phyloP scores from a whole-genome alignment of 2,329 filamentous ascomycete genomes.

The Dactylellina parvicollis region DNA sequence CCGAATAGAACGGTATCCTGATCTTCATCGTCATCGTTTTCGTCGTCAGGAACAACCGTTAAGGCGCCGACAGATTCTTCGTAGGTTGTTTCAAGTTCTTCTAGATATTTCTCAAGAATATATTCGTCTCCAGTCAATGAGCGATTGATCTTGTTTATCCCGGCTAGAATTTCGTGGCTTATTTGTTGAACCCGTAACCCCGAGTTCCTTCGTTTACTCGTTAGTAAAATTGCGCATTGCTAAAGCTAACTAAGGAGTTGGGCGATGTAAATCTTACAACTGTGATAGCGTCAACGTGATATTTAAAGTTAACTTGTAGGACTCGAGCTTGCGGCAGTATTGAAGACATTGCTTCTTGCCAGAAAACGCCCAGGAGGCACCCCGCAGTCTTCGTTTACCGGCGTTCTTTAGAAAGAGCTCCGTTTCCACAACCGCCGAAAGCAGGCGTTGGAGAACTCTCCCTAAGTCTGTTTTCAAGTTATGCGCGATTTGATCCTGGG shows the following conservation, averaged over 20 bases:
- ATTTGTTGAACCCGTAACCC: background rate
- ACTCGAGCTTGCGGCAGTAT: slow-evolving; percentile 1
- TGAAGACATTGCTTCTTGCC: slow-evolving; percentile 5
- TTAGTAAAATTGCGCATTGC: background rate
- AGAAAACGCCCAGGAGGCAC: slow-evolving; percentile 17
- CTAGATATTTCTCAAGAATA: slow-evolving; percentile 14
- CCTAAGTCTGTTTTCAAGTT: background rate
- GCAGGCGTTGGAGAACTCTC: slow-evolving; percentile 1
- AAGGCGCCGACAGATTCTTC: background rate
- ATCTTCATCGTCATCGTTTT: background rate
- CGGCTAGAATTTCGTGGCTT: slow-evolving; percentile 1
- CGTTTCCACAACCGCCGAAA: background rate
- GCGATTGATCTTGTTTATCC: background rate
- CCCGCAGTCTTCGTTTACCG: background rate
- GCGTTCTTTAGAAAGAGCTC: background rate
- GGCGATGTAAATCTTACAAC: background rate
- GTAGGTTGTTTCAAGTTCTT: slow-evolving; percentile 15
- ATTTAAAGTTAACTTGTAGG: slow-evolving; percentile 15
- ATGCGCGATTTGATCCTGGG: background rate
- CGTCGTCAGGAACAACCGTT: too few relatives aligned
- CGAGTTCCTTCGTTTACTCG: background rate
- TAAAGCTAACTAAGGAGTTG: background rate
- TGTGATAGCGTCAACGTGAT: background rate
- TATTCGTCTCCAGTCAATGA: background rate
- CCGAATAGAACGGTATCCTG: too few relatives aligned